Evolutionary conservation across 192 early-diverging fungal genomes (phyloP).

Genomic region (Pilobolus umbonatus): DNA sequence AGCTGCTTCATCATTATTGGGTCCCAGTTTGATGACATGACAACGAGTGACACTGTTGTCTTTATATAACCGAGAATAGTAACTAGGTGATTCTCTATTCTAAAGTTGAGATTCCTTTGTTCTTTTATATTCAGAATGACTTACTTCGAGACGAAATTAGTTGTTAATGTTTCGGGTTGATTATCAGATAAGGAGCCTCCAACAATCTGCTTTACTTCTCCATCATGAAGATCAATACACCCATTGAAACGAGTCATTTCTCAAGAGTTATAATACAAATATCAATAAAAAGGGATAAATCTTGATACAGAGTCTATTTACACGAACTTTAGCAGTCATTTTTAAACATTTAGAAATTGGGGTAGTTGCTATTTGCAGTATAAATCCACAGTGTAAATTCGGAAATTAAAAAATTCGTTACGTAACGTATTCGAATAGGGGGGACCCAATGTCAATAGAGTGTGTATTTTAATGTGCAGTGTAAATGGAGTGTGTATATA

Average conservation of each 20-base stretch:
- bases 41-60: slow-evolving; percentile 69
- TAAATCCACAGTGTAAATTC: too few relatives aligned
- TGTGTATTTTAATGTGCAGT: too few relatives aligned
- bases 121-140: neutral
- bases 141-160: slow-evolving; percentile 91
- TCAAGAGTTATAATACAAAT: neutral
- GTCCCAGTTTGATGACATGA: slow-evolving; percentile 94
- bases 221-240: slow-evolving; percentile 98
- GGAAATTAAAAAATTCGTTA: too few relatives aligned
- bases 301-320: neutral
- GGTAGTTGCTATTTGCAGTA: too few relatives aligned
- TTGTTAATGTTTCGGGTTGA: slow-evolving; percentile 55
- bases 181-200: slow-evolving; percentile 83
- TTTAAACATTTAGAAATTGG: too few relatives aligned
- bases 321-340: neutral
- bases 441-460: neutral
- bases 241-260: slow-evolving; percentile 77
- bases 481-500: too few relatives aligned
- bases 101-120: slow-evolving; percentile 2
- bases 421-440: too few relatives aligned
- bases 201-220: slow-evolving; percentile 99
- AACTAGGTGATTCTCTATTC: slow-evolving; percentile 60
- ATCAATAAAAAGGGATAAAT: neutral
- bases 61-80: slow-evolving; percentile 83
- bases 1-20: slow-evolving; percentile 82